Evolutionary conservation across 441 rosid species (phyloP), one percentile per base, ranked within the genome.

Genomic region (Biscutella laevigata): DNA sequence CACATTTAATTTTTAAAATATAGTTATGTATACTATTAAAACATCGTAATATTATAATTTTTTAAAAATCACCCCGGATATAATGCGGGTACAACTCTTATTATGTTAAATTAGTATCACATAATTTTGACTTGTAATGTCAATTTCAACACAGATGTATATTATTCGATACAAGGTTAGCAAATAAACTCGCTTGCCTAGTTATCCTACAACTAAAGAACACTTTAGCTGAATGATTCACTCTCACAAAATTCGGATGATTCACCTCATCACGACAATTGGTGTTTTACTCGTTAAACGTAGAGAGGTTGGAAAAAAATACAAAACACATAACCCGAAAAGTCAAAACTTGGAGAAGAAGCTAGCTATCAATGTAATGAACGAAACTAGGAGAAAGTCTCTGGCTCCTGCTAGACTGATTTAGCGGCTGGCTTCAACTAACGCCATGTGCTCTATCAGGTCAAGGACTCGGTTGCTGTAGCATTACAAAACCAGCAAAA

Each of bases 401-500:
- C 9, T 47, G 63, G 22, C 51, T 50, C 5, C 35, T 12, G 8
- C 20, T 26, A 33, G 44, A 26, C 6, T 37, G 12, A 8, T 59
- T 72, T 70, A 80, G 53, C 69, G 61, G 64, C 45, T 70, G 54
- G 85, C 75, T 35, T 81, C 79, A 32, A 85, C 96, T 68, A 85
- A 47, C 4, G 96, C 87, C 87, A 91, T 86, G 74, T 88, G 94
- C 77, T 77, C 91, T 12, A 88, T 86, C 66, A 88, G 75, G 77
- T 91, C 96, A 71, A 83, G 81, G 49, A 91, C 98, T 54, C 94
- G 94, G 74, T 80, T 88, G 80, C 95, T 86, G 87, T 48, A 59
- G 60, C 52, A 50, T 60, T 24, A 60, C 43, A 11, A 40, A 25
- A 24, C 15, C 29, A 14, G 33, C 44, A 5, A 7, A 22, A 3